Base-by-base conservation (phyloP, 2,329 filamentous ascomycete species). In the Lizonia empirigonia region DNA sequence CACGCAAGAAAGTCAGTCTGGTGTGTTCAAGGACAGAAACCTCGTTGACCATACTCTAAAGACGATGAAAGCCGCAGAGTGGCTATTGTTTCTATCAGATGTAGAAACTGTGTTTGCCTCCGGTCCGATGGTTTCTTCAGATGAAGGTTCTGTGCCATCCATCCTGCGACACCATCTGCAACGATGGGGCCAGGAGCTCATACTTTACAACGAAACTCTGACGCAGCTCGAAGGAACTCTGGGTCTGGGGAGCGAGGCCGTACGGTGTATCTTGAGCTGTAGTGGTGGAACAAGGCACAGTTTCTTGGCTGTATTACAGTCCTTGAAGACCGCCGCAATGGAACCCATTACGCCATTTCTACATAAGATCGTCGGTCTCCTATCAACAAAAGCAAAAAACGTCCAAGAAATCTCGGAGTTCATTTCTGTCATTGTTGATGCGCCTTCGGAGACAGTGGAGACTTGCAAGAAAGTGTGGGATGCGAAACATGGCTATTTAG, bases 401-500 rank as follows among this genome's bases (percentile, higher is more conserved):
- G 47, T 34, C 2, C 26, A 20, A n/a, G 49, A 62, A 5, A 36
- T 70, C 19, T 44, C 53, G 13, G 50, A 55, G 1, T 64, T 56
- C 24, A 23, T 65, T 3, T 13, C 32, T 8, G 15, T 41, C 7
- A 35, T 72, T 2, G 22, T 48, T 10, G 23, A 35, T 7, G 58
- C 58, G 4, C 55, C 58, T 9, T 7, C 48, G 4, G 53, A 62
- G 18, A 58, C 59, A 7, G 36, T 56, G 12, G 56, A 62, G 16
- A 49, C 49, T 6, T 71, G 63, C 32, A 35, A 59, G n/a, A 56
- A 58, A 18, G 56, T 69, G n/a, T 59, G 58, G 51, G 59, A 68
- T 16, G 58, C 57, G 1, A 58, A 54, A n/a, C 29, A 51, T 38
- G 59, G 55, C 3, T 47, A 50, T n/a, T 18, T 62, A 18, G 20